Base-by-base conservation (phyloP, 75 land plant species). In the Pinus albicaulis region DNA sequence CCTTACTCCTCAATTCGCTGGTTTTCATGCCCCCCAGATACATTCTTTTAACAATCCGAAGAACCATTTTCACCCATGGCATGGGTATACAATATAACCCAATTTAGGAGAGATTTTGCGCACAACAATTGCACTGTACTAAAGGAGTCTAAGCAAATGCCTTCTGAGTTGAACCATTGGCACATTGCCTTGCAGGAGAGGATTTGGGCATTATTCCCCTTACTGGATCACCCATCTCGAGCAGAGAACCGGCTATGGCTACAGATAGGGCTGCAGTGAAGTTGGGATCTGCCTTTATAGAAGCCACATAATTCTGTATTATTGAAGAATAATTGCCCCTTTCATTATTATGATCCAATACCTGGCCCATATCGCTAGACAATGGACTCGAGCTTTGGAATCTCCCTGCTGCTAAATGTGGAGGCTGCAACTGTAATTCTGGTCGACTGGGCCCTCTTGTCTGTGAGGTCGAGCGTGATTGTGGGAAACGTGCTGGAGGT, bases 381-480 rank as follows among this genome's bases (percentile, higher is more conserved):
- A 61, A 22, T 23, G 31, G 11, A 61, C 11, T 24, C 7, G 24
- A 61, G 8, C 11, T 0, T 23, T 61, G 63, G 26, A 61, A 61
- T 10, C 2, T 61, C 0, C 26, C 63, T 61, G 63, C 10, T 22
- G 11, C 14, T 10, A 24, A 24, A 2, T 61, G 63, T 24, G 25
- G 26, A 3, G 23, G 26, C 25, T 23, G 8, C 12, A 25, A 23
- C 8, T 61, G 26, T n/a, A 59, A n/a, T 6, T 4, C 10, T 59
- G n/a, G 8, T 17, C n/a, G 0, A n/a, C 7, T n/a, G 7, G n/a
- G 60, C 8, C 8, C 1, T 26, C 15, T 38, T 38, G 20, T 34
- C 38, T 36, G 71, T 68, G 34, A 68, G 48, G 23, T 68, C 71
- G 2, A 68, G 71, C 16, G 41, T 68, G 48, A 68, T 68, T 7